These are phyloP conservation scores for Nothophoma quercina DNA, from an alignment of 2,329 filamentous ascomycete genomes.

Conservation along the genomic window DNA sequence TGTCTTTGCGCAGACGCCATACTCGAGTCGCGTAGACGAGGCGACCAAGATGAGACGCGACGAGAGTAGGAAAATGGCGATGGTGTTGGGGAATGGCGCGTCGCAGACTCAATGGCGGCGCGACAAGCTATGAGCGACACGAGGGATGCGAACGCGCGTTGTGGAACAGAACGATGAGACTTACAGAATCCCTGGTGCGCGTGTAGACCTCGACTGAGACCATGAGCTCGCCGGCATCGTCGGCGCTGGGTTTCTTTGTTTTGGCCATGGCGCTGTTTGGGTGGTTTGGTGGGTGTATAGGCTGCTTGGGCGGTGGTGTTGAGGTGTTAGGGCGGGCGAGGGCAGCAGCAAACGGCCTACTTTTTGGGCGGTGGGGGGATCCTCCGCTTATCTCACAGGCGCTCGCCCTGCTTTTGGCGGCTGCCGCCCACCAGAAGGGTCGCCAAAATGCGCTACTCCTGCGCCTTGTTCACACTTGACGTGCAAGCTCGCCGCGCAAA, in stretches of 20 bases:
- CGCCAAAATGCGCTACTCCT: conserved; percentile 7
- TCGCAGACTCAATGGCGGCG: conserved; percentile 1
- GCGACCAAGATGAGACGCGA: conserved; percentile 27
- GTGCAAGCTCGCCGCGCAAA: neutral
- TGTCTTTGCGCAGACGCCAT: conserved; percentile 12
- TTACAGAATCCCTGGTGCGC: conserved; percentile 81
- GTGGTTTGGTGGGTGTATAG: conserved; percentile 5
- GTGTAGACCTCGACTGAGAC: conserved; percentile 79
- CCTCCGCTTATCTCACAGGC: conserved; percentile 19
- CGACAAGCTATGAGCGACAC: conserved; percentile 6
- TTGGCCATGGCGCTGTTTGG: conserved; percentile 32
- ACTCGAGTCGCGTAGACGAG: conserved; percentile 33
- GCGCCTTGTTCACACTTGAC: conserved; percentile 2
- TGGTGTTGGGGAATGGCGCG: conserved; percentile 10
- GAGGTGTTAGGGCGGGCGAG: conserved; percentile 12
- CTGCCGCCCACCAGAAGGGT: neutral
- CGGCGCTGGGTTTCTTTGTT: conserved; percentile 42
- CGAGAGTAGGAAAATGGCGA: neutral
- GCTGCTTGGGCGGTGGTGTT: conserved; percentile 17
- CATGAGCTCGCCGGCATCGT: conserved; percentile 46
- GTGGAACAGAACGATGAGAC: conserved; percentile 46
- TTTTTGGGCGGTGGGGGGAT: conserved; percentile 5
- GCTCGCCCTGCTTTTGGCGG: conserved; percentile 9
- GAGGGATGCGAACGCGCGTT: conserved; percentile 5
- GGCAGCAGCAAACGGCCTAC: conserved; percentile 4